Conservation (phyloP, 2,329 filamentous ascomycete species). For the Metarhizium sp. region DNA sequence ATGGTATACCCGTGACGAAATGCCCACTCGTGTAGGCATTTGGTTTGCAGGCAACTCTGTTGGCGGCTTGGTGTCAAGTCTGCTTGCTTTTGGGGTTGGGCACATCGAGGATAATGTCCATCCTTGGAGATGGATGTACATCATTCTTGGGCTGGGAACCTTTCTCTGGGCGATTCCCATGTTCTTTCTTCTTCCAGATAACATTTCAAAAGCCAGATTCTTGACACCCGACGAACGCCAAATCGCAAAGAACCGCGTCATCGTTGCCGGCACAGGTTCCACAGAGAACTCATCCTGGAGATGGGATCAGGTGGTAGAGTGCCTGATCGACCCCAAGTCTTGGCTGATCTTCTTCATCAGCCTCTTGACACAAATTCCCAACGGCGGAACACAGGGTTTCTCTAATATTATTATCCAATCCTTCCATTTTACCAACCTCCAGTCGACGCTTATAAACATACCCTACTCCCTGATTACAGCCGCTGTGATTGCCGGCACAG, state of each 20-base stretch:
- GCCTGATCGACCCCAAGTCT: constrained; percentile 47
- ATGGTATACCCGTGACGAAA: constrained; percentile 37
- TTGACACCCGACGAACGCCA: constrained; percentile 42
- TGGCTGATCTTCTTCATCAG: constrained; percentile 48
- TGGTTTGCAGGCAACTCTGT: constrained; percentile 46
- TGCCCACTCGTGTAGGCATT: constrained; percentile 42
- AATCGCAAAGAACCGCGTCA: constrained; percentile 36
- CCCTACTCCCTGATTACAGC: constrained; percentile 46
- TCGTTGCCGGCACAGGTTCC: constrained; percentile 40
- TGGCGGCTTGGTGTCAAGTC: constrained; percentile 36
- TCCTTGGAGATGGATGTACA: constrained; percentile 51
- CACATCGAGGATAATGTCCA: constrained; percentile 37
- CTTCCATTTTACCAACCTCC: constrained; percentile 44
- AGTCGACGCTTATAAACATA: constrained; percentile 48
- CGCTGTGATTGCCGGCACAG: constrained; percentile 35
- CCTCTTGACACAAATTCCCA: constrained; percentile 48
- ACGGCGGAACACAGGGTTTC: constrained; percentile 51
- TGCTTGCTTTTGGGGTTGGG: constrained; percentile 46
- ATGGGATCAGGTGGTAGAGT: constrained; percentile 43
- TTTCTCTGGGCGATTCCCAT: constrained; percentile 41
- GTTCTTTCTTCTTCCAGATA: constrained; percentile 40
- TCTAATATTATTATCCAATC: constrained; percentile 47
- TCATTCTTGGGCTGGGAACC: constrained; percentile 41
- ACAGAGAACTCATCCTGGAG: constrained; percentile 39
- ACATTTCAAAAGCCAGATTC: constrained; percentile 46